phyloP scores from a whole-genome alignment of 176 grass and related monocot genomes.

The Carex parvula region DNA sequence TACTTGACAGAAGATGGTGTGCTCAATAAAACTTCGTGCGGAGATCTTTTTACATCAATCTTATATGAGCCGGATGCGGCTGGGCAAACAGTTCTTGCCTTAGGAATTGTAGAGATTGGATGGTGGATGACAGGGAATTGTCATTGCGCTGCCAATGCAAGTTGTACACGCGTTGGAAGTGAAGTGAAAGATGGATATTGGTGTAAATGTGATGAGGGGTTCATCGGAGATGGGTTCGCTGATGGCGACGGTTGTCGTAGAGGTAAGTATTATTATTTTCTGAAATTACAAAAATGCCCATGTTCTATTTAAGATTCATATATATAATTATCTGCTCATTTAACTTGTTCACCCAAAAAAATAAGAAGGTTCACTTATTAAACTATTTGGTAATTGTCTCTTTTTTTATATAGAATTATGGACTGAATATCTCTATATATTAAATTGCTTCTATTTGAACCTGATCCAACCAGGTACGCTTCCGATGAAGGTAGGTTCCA shows the following conservation, averaged over 20 bases:
- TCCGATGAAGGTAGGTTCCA: too few species aligned
- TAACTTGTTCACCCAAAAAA: too few species aligned
- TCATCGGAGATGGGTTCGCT: constrained; percentile 52
- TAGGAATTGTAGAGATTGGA: constrained; percentile 34
- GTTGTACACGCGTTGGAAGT: neutral
- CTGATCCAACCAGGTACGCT: too few species aligned
- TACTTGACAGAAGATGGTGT: neutral
- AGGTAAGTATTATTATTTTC: constrained; percentile 16
- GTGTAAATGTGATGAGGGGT: constrained; percentile 37
- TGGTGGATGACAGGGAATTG: constrained; percentile 77
- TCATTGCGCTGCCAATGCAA: constrained; percentile 41
- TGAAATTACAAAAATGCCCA: neutral
- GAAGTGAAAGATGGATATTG: neutral
- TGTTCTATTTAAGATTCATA: too few species aligned
- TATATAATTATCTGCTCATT: too few species aligned
- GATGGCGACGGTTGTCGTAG: constrained; percentile 45
- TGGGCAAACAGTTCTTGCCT: neutral
- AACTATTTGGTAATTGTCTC: too few species aligned
- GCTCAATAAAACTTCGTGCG: neutral
- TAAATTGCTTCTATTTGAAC: too few species aligned
- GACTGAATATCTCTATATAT: too few species aligned
- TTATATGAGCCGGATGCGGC: neutral
- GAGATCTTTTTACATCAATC: constrained; percentile 23
- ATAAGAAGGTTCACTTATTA: too few species aligned
- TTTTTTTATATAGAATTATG: too few species aligned